Percentiles rank a stretch among this genome's conserved stretches.
These are phyloP conservation scores for Thermochaetoides dissita DNA, from an alignment of 2,329 filamentous ascomycete species.

Conservation along the genomic window DNA sequence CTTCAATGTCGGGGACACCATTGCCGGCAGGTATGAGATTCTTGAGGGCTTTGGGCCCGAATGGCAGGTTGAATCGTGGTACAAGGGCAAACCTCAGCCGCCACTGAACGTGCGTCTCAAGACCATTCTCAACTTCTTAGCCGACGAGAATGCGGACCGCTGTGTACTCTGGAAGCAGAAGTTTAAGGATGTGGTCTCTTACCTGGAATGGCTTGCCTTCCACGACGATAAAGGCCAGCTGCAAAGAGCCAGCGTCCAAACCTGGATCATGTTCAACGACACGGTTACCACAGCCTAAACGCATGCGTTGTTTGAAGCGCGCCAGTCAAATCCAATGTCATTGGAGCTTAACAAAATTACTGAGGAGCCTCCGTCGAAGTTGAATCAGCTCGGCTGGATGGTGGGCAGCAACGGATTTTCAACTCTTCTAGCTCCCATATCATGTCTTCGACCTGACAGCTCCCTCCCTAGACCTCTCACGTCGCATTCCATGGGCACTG, in stretches of 20 bases:
- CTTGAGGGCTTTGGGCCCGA: constrained; percentile 1
- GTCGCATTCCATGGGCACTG: neutral
- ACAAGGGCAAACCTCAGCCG: constrained; percentile 17
- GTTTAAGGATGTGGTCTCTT: constrained; percentile 24
- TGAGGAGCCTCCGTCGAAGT: constrained; percentile 15
- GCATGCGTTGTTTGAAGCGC: constrained; percentile 23
- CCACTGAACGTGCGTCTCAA: constrained; percentile 20
- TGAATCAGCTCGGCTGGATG: constrained; percentile 16
- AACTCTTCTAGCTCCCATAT: constrained; percentile 3
- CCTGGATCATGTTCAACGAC: constrained; percentile 17
- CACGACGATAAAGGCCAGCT: constrained; percentile 15
- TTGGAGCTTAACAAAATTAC: constrained; percentile 15
- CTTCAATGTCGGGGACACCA: neutral
- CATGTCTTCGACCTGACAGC: constrained; percentile 13
- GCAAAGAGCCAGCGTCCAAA: constrained; percentile 14
- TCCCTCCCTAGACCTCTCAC: constrained; percentile 20
- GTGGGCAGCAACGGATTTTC: constrained; percentile 2
- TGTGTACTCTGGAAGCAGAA: constrained; percentile 26
- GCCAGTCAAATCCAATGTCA: constrained; percentile 20
- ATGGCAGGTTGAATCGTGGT: constrained; percentile 10
- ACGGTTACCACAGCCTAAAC: constrained; percentile 21
- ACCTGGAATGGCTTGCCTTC: constrained; percentile 23
- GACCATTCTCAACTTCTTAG: constrained; percentile 30
- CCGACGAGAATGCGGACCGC: constrained; percentile 32
- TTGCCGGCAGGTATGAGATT: neutral